These are phyloP conservation scores for Casuarina equisetifolia DNA, from an alignment of 306 rosid genomes.

Conservation along the genomic window DNA sequence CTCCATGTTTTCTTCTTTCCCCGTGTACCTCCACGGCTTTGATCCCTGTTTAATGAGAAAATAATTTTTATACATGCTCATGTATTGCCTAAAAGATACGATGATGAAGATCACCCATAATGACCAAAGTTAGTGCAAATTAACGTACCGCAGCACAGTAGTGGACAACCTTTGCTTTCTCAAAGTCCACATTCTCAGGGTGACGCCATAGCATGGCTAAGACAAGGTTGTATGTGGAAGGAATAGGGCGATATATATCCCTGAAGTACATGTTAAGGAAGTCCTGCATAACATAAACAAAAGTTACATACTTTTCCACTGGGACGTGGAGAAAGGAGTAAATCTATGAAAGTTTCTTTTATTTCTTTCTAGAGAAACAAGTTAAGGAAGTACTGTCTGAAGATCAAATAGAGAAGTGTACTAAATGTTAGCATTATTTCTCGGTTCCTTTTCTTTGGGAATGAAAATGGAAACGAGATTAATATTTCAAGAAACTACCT, in stretches of 20 bases:
- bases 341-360: no score
- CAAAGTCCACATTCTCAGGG: slow-evolving; percentile 55
- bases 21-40: slow-evolving; percentile 21
- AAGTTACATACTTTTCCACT: neutral
- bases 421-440: no score
- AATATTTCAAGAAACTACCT: neutral
- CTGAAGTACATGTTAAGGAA: slow-evolving; percentile 69
- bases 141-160: slow-evolving; percentile 66
- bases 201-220: slow-evolving; percentile 67
- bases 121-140: neutral
- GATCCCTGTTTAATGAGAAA: neutral
- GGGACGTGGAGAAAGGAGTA: neutral
- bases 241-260: slow-evolving; percentile 51
- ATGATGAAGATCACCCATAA: neutral
- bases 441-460: no score
- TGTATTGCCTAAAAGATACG: neutral
- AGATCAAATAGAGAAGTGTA: no score
- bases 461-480: neutral
- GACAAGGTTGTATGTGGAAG: slow-evolving; percentile 54
- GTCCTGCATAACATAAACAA: slow-evolving; percentile 33
- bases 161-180: slow-evolving; percentile 57
- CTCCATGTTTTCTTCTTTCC: slow-evolving; percentile 16
- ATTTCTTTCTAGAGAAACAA: neutral
- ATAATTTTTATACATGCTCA: neutral
- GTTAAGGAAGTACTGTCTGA: neutral